Evolutionary conservation across 139 green algal genomes (phyloP), one percentile per base, ranked within the genome.

Genomic region (Chlorella sp.): DNA sequence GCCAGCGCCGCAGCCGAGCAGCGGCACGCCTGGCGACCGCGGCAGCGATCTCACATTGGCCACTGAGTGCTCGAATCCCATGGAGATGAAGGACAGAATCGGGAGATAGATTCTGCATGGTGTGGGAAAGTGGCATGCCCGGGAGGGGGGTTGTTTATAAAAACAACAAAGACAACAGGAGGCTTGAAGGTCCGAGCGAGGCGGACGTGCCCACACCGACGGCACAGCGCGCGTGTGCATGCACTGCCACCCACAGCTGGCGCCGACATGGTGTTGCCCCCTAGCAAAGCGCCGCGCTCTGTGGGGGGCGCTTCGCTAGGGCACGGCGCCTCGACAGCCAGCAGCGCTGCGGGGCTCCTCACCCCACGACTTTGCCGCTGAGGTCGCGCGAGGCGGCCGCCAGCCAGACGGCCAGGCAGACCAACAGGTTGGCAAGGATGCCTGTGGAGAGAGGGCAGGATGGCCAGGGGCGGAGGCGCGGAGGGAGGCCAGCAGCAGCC

Each of bases 331-430:
- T n/a, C n/a, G n/a, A n/a, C n/a, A n/a, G n/a, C n/a, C n/a, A n/a
- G n/a, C n/a, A n/a, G n/a, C n/a, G n/a, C n/a, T n/a, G n/a, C n/a
- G n/a, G n/a, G n/a, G n/a, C n/a, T n/a, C n/a, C n/a, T n/a, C n/a
- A n/a, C 25, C 62, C 62, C 9, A 50, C 36, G 1, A 68, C 33
- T 35, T 74, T 74, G 33, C 67, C 67, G 0, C 15, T 74, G 6
- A 31, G 4, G 35, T 74, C 67, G 4, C 67, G 67, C 2, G 67
- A 19, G 6, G 33, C 35, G 45, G 62, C 63, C 33, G 42, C 67
- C 67, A 61, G 48, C 67, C 67, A 74, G 42, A 74, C 67, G 0
- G 67, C 67, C 67, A 74, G 48, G 67, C 67, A 74, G 5, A 74
- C 67, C 31, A 74, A 35, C 67, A 41, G 14, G 48, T 74, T 74